A percentile compares a stretch with the other conserved stretches of the same genome.
Evolutionary conservation across 306 rosid species (phyloP).

Genomic region (Prunus campanulata): DNA sequence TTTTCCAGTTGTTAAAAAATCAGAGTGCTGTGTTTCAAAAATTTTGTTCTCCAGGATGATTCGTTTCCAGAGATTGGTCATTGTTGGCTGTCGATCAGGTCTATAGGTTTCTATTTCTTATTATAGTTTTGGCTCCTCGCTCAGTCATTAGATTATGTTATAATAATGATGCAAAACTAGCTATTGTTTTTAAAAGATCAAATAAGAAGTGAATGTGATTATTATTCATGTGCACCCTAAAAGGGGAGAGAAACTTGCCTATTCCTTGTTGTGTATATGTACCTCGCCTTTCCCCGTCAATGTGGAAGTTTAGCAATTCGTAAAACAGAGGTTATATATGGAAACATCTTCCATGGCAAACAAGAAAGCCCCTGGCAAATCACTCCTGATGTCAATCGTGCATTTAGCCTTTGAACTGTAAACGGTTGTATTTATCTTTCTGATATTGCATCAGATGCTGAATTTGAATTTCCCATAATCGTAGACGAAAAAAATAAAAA

Average conservation of each 20-base stretch:
- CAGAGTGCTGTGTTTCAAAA: neutral
- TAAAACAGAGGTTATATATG: too few relatives aligned
- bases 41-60: neutral
- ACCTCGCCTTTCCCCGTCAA: too few relatives aligned
- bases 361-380: too few relatives aligned
- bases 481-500: too few relatives aligned
- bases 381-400: too few relatives aligned
- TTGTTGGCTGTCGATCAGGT: conserved; percentile 33
- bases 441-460: too few relatives aligned
- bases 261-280: too few relatives aligned
- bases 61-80: conserved; percentile 22
- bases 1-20: neutral
- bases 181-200: neutral
- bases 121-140: neutral
- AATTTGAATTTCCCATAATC: too few relatives aligned
- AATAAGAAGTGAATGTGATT: conserved; percentile 10
- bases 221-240: neutral
- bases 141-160: neutral
- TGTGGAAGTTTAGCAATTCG: neutral
- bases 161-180: conserved; percentile 14
- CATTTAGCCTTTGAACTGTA: too few relatives aligned
- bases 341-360: too few relatives aligned
- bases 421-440: too few relatives aligned
- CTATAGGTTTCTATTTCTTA: conserved; percentile 26
- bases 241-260: too few relatives aligned